Base-by-base conservation (phyloP, 768 basidiomycete species). In the Mycena pura region DNA sequence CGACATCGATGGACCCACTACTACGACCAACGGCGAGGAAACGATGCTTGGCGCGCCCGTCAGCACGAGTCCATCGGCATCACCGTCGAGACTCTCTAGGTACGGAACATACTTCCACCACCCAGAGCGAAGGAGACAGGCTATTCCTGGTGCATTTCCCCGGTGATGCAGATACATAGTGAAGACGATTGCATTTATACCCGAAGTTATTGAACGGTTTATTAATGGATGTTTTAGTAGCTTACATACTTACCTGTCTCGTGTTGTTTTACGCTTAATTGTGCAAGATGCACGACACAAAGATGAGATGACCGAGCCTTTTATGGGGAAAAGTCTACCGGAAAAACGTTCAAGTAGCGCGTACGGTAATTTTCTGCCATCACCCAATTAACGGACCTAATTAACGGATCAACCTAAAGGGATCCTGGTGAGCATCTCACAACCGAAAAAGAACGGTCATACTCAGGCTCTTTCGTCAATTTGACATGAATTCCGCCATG, bases 81-180 rank as follows among this genome's bases (percentile, higher is more conserved):
- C 77, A 6, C 77, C 80, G n/a, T 76, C 81, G 17, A 70, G 80
- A 58, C 72, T 77, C 56, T 87, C 84, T 63, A 78, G 90, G 27
- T 89, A 92, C 72, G 84, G 85, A 31, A 93, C 91, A 25, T 93
- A 93, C 68, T 94, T 89, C 66, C 93, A 93, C 72, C 93, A 93
- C 72, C 93, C 93, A 0, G 93, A 95, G 69, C 77, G 86, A 62
- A 78, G 87, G 59, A 80, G 81, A 68, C 80, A 82, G 63, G 69
- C 73, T 0, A 78, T 89, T 57, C 89, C 88, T 5, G 89, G 88
- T 5, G 87, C 86, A 3, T 89, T 89, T 66, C 84, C 83, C 34
- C 43, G 50, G 25, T 46, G 43, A n/a, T 58, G 36, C 43, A 40
- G 28, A 51, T 29, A 31, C 47, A 22, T 62, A 55, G 51, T 55